phyloP scores from a whole-genome alignment of 805 yeast species.

The Wickerhamiella azyma region DNA sequence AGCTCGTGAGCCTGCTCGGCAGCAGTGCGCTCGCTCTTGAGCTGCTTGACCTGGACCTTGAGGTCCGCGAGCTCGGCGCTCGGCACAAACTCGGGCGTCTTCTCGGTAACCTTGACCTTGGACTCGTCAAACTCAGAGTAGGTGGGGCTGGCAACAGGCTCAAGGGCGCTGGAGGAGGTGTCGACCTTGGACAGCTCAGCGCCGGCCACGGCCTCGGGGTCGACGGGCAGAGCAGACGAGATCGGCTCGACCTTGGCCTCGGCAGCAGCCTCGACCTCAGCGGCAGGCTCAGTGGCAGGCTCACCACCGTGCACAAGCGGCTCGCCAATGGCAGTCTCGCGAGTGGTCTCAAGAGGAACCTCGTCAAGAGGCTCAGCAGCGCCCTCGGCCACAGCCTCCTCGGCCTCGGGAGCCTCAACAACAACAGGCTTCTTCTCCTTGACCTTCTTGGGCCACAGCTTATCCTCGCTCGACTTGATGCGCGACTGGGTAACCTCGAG shows the following conservation, averaged over 20 bases:
- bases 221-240: not conserved
- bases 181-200: not conserved
- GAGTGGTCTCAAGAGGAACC: not conserved
- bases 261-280: not conserved
- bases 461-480: slow-evolving; percentile 2
- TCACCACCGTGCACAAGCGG: not conserved
- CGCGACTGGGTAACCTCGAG: slow-evolving; percentile 3
- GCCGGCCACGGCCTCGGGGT: not conserved
- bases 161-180: not conserved
- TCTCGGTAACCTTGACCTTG: slow-evolving; percentile 5
- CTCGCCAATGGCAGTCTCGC: not conserved
- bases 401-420: not conserved
- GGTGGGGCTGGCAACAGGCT: not conserved
- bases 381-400: not conserved
- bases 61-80: slow-evolving; percentile 2
- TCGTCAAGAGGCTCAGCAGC: not conserved
- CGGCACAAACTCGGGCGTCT: not conserved
- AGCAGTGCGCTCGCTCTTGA: not conserved
- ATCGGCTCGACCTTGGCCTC: not conserved
- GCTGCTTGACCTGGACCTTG: slow-evolving; percentile 9
- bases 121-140: not conserved
- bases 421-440: slow-evolving; percentile 2
- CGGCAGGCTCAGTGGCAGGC: not conserved
- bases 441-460: slow-evolving; percentile 6
- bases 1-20: slow-evolving; percentile 12